Evolutionary conservation across 78 protist genomes (phyloP).

Genomic region (Dictyostelium brefeldianum): DNA sequence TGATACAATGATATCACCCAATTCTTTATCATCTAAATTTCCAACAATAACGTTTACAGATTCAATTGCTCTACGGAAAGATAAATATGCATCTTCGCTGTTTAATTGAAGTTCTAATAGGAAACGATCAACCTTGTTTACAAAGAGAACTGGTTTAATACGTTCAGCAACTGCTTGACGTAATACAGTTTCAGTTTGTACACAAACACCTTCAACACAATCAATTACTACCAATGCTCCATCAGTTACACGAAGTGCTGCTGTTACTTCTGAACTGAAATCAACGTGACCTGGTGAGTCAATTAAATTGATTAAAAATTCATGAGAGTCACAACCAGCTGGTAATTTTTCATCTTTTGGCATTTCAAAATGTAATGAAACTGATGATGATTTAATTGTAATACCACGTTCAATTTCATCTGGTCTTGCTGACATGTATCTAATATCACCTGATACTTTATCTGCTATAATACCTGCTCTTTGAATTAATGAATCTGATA

Average conservation of each 20-base stretch:
- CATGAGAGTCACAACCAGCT: conserved; percentile 63
- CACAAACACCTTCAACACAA: conserved; percentile 99
- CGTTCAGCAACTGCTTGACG: conserved; percentile 99
- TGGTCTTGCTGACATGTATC: conserved; percentile 97
- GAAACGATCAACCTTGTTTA: conserved; percentile 99
- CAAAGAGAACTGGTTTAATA: conserved; percentile 97
- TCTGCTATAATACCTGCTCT: conserved; percentile 99
- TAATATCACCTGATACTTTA: conserved; percentile 97
- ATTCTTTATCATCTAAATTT: conserved; percentile 91
- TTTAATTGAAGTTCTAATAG: conserved; percentile 97
- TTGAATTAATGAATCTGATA: conserved; percentile 98
- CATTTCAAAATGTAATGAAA: conserved; percentile 95
- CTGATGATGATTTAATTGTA: conserved; percentile 99
- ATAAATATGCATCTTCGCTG: conserved; percentile 95
- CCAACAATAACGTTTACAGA: conserved; percentile 96
- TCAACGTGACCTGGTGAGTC: conserved; percentile 99
- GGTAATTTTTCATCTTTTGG: conserved; percentile 72
- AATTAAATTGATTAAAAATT: conserved; percentile 98
- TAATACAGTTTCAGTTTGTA: conserved; percentile 99
- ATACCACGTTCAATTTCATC: conserved; percentile 99
- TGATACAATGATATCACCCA: conserved; percentile 96
- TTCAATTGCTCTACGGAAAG: conserved; percentile 95
- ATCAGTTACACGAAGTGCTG: conserved; percentile 99
- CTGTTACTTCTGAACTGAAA: conserved; percentile 99
- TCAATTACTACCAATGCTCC: conserved; percentile 99